Conservation (phyloP, 1,284 basidiomycete genomes). For the Mrakiaceae sp. region DNA sequence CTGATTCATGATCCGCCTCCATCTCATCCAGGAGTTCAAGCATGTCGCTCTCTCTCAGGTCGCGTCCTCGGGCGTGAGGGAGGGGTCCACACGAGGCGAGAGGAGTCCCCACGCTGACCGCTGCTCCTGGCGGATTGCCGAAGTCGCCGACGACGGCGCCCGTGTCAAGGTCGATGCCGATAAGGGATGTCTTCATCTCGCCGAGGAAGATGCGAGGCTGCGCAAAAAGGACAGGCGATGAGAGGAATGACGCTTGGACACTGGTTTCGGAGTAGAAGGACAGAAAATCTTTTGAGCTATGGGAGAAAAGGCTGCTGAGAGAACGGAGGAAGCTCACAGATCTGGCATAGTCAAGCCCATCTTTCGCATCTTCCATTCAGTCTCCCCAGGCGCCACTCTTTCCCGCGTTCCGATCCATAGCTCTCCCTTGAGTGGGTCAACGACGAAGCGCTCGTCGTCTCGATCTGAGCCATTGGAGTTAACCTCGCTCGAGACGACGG, state of each 20-base stretch:
- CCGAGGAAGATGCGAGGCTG: conserved; percentile 10
- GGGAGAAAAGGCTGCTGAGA: background rate
- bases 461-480: background rate
- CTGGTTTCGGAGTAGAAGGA: background rate
- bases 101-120: background rate
- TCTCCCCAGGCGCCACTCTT: background rate
- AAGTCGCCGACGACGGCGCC: conserved; percentile 9
- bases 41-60: background rate
- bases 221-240: conserved; percentile 10
- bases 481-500: background rate
- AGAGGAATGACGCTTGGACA: conserved; percentile 15
- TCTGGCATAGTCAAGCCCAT: conserved; percentile 15
- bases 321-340: background rate
- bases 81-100: no score
- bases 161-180: conserved; percentile 7
- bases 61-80: background rate
- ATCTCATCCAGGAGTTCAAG: conserved; percentile 10
- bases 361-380: background rate
- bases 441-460: conserved; percentile 4
- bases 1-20: background rate
- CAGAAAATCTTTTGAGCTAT: no score
- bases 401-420: conserved; percentile 4
- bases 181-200: conserved; percentile 7
- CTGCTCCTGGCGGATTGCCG: background rate
- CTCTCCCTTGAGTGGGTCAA: conserved; percentile 10